Base-by-base conservation (phyloP, 371 early-diverging fungal genomes). In the Aphelidium insulamus region DNA sequence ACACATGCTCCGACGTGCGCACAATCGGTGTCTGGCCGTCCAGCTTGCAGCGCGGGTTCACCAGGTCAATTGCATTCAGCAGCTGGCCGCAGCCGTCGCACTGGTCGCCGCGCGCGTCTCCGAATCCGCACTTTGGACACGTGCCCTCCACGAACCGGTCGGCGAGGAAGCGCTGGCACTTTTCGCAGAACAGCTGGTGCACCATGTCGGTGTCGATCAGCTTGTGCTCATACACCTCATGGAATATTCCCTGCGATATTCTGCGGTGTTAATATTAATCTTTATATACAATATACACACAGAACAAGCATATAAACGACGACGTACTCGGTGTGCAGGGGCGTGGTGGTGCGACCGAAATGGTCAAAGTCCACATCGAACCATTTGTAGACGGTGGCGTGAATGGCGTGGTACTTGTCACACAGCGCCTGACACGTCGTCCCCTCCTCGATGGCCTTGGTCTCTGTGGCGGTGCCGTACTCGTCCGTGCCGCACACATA, bases 401-500 rank as follows among this genome's bases (percentile, higher is more conserved):
- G 98, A 32, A 90, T 51, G 6, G 64, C 66, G 49, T 80, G 57
- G 60, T 97, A 99, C 57, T 90, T 88, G 58, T 92, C 90, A 54
- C 98, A 97, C 17, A 99, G 72, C 36, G 72, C 90, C 42, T 73
- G 68, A 50, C 94, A 94, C 14, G 79, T 57, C 5, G 82, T 58
- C 6, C 76, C 75, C 44, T 90, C 88, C 43, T 90, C 79, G 20
- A 97, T 53, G 4, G 99, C 99, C 54, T 90, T 92, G 28, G 97
- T 97, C 61, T 99, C 99, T 3, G 98, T 98, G 8, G 99, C 95
- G 18, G 99, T 99, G 36, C 99, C 99, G 55, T 97, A 99, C 60
- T 99, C 99, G 55, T 99, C 99, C 2, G 99, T 98, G 42, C 99
- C 99, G 55, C 94, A 90, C 29, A 99, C 69, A 48, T 63, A 90